Evolutionary conservation across 2,329 filamentous ascomycete species (phyloP).

Genomic region (Ramularia endophylla): DNA sequence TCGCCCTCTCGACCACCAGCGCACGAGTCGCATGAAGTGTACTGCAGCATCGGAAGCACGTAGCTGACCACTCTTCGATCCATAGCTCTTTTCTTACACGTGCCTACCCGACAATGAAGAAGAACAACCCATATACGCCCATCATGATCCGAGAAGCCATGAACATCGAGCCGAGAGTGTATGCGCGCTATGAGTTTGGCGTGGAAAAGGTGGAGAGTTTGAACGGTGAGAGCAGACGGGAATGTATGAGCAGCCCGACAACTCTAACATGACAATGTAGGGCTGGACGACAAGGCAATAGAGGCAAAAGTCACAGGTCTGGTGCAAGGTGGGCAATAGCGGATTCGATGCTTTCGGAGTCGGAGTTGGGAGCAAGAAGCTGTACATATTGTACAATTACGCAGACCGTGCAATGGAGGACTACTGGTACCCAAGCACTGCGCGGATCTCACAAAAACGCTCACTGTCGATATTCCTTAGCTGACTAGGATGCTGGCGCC

Average conservation of each 20-base stretch:
- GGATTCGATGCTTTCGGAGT: no score
- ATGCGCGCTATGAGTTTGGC: conserved; percentile 78
- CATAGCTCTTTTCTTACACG: conserved; percentile 78
- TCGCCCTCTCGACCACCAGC: neutral
- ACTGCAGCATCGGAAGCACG: neutral
- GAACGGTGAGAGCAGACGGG: conserved; percentile 42
- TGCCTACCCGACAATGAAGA: conserved; percentile 98
- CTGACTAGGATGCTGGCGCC: conserved; percentile 2
- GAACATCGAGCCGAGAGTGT: conserved; percentile 78
- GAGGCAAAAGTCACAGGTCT: conserved; percentile 61
- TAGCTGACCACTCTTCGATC: neutral
- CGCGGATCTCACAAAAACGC: no score
- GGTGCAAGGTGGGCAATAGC: conserved; percentile 46
- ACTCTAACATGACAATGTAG: conserved; percentile 33
- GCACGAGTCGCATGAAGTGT: neutral
- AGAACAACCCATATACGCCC: conserved; percentile 89
- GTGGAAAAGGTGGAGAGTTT: conserved; percentile 61
- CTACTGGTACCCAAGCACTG: no score
- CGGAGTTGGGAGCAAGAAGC: neutral
- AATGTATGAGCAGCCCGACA: neutral
- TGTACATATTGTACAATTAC: conserved; percentile 24
- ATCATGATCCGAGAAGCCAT: conserved; percentile 92
- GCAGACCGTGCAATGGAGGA: neutral
- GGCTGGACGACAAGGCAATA: conserved; percentile 64
- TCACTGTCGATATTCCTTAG: no score